Base-by-base conservation (phyloP, 306 rosid genomes). In the Fagus sylvatica region DNA sequence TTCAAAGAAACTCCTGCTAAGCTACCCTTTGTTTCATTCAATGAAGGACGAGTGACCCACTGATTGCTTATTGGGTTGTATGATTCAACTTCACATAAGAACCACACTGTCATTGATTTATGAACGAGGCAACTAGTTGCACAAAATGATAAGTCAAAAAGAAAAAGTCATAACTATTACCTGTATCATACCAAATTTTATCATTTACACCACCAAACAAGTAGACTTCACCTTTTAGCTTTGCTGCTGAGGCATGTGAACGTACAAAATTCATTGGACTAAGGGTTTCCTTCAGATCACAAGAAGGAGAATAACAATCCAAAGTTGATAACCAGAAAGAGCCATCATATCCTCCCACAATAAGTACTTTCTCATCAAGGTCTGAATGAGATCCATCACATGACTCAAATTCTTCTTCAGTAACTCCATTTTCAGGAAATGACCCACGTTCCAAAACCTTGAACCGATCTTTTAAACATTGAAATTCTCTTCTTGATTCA, bases 301-400 rank as follows among this genome's bases (percentile, higher is more conserved):
- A 46, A 1, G 79, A 82, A 72, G 80, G 89, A 78, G 36, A 30
- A 73, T 82, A 88, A 46, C 71, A 72, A 53, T 80, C 78, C 56
- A 82, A 13, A 28, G 84, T 40, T 78, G 87, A 55, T 65, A 78
- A 74, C 77, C 56, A 73, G 1, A 78, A 56, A 56, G 49, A 74
- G 65, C 88, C 89, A 75, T 87, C 77, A 71, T 41, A 83, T 53
- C 89, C 91, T 71, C 91, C 91, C 16, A 80, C 71, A 79, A 87
- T 36, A 40, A 87, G 39, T 3, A 87, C 41, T 6, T 87, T 82
- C 37, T 55, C 76, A n/a, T 78, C 82, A 83, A 72, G 41, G 39
- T 59, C 79, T 12, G 61, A 69, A 57, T 51, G 43, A 36, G 73
- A 51, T 11, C 72, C 78, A 77, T 43, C 22, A 49, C 33, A 67